These are phyloP conservation scores for Cyclostephanos tholiformis DNA, from an alignment of 108 stramenopile species.

Conservation along the genomic window DNA sequence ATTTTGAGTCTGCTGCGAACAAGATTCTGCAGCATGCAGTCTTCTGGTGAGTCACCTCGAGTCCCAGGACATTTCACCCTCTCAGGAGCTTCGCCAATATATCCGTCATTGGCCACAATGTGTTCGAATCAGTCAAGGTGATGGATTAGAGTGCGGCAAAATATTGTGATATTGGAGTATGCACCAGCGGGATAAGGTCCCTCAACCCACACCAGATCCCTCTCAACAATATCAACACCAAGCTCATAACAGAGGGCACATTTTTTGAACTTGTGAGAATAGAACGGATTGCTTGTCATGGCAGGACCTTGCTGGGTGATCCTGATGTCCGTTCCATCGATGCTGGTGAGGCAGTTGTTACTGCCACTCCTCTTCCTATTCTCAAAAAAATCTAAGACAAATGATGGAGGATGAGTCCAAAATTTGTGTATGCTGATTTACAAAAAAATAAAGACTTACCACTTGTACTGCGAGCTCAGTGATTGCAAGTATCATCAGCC, in stretches of 20 bases:
- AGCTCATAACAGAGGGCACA: slow-evolving; percentile 28
- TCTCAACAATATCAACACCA: slow-evolving; percentile 8
- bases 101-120: slow-evolving; percentile 30
- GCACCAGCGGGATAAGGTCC: slow-evolving; percentile 24
- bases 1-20: slow-evolving; percentile 30
- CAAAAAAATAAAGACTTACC: slow-evolving; percentile 3
- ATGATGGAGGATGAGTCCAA: background rate
- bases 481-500: background rate
- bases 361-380: slow-evolving; percentile 1
- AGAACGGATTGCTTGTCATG: background rate
- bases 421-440: background rate
- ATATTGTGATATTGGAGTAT: slow-evolving; percentile 29
- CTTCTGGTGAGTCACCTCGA: background rate
- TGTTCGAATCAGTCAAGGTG: slow-evolving; percentile 8
- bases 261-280: slow-evolving; percentile 19
- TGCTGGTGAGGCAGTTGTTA: slow-evolving; percentile 8
- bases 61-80: slow-evolving; percentile 15
- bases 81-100: slow-evolving; percentile 15
- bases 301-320: slow-evolving; percentile 11
- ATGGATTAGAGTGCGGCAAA: slow-evolving; percentile 4
- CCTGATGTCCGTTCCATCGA: slow-evolving; percentile 26
- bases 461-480: background rate
- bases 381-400: slow-evolving; percentile 16
- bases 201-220: slow-evolving; percentile 24
- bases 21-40: background rate